phyloP scores from a whole-genome alignment of 257 asterid genomes.

The Eustoma russellianum region DNA sequence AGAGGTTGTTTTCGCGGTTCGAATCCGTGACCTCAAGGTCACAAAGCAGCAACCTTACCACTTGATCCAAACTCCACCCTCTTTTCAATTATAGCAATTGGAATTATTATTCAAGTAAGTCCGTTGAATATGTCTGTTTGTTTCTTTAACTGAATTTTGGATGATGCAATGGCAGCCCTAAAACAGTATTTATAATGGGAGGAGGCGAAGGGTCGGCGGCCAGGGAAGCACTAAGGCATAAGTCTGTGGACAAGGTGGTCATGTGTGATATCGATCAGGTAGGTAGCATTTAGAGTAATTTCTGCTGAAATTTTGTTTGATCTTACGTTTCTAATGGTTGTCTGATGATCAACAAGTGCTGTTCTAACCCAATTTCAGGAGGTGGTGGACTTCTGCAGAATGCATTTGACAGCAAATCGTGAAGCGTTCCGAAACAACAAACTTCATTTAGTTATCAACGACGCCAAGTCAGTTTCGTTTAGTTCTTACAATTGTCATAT shows the following conservation, averaged over 20 bases:
- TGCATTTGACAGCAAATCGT: constrained; percentile 71
- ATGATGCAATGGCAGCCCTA: constrained; percentile 42
- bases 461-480: constrained; percentile 56
- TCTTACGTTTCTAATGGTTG: background rate
- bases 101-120: background rate
- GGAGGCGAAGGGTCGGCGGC: constrained; percentile 99
- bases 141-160: no score
- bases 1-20: no score
- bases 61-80: no score
- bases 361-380: constrained; percentile 37
- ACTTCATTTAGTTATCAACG: constrained; percentile 81
- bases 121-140: no score
- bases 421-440: constrained; percentile 64
- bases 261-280: constrained; percentile 99
- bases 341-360: background rate
- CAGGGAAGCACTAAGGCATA: constrained; percentile 89
- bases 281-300: background rate
- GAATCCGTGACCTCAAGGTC: no score
- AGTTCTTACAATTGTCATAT: background rate
- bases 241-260: constrained; percentile 66
- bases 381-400: constrained; percentile 82
- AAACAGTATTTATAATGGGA: constrained; percentile 79
- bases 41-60: no score
- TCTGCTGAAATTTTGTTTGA: background rate
- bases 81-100: background rate